Conservation (phyloP, 192 early-diverging fungal species). For the Umbelopsis sp. region DNA sequence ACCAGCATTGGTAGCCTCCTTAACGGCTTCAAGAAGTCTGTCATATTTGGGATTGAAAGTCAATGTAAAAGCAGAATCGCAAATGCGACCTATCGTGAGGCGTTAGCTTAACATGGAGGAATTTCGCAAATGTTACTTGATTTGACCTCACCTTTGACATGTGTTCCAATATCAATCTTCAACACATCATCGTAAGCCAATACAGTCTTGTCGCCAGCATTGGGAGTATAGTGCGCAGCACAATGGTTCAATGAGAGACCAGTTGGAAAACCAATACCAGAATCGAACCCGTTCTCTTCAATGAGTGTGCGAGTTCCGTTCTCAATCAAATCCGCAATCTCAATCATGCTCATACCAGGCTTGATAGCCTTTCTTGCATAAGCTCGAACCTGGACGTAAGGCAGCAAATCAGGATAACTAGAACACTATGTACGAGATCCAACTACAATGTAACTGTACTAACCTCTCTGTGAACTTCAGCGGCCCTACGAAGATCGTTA, state of each 20-base stretch:
- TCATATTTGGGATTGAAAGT: conserved; percentile 92
- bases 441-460: neutral
- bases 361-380: conserved; percentile 83
- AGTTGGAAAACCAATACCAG: conserved; percentile 95
- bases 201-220: conserved; percentile 93
- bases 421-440: neutral
- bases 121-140: neutral
- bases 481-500: conserved; percentile 83
- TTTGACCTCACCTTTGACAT: conserved; percentile 72
- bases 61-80: conserved; percentile 94
- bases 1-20: conserved; percentile 96
- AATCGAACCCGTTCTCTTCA: conserved; percentile 82
- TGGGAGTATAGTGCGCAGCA: conserved; percentile 98
- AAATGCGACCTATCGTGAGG: conserved; percentile 69
- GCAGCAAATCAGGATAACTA: neutral
- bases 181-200: conserved; percentile 88
- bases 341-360: conserved; percentile 95
- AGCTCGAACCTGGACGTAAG: conserved; percentile 61
- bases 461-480: conserved; percentile 90
- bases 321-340: conserved; percentile 91
- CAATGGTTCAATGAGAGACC: conserved; percentile 93
- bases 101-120: neutral
- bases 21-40: conserved; percentile 81
- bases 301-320: conserved; percentile 90
- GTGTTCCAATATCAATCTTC: conserved; percentile 97